phyloP scores from a whole-genome alignment of 1,139 yeast species.

The Sugiyamaella pinicola region DNA sequence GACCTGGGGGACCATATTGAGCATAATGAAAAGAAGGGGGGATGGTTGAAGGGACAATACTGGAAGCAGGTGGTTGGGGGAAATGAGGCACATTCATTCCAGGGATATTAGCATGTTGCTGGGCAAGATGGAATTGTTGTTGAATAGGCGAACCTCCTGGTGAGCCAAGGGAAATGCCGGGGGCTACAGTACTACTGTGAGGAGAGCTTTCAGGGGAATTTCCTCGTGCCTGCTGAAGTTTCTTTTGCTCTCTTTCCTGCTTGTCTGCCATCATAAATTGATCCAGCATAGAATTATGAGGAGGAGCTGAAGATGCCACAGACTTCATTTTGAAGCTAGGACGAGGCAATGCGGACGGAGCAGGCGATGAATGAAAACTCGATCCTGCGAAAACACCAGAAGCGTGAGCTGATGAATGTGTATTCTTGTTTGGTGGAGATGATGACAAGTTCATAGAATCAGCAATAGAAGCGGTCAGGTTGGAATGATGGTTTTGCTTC shows the following conservation, averaged over 20 bases:
- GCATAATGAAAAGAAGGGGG: conserved; percentile 14
- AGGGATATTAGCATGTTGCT: conserved; percentile 16
- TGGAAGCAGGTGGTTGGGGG: conserved; percentile 19
- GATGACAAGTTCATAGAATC: too few relatives aligned
- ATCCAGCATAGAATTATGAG: conserved; percentile 30
- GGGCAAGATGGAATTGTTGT: conserved; percentile 19
- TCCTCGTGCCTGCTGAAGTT: conserved; percentile 1
- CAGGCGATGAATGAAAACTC: conserved; percentile 48
- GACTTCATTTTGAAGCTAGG: conserved; percentile 41
- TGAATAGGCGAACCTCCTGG: conserved; percentile 18
- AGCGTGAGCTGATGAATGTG: conserved; percentile 25
- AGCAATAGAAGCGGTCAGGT: conserved; percentile 9
- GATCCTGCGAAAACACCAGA: conserved; percentile 47
- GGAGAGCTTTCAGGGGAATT: not conserved
- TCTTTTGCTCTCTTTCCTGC: conserved; percentile 27
- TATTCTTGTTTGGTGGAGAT: too few relatives aligned
- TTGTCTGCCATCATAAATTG: conserved; percentile 35
- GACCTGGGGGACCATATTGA: conserved; percentile 9
- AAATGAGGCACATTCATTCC: conserved; percentile 22
- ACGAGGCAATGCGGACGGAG: conserved; percentile 48
- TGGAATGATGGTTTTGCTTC: conserved; percentile 10
- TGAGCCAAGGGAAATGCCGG: conserved; percentile 7
- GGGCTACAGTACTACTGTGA: not conserved
- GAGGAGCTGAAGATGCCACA: conserved; percentile 22
- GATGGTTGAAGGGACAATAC: conserved; percentile 13